Conservation (phyloP, 441 rosid species). For the Biscutella laevigata region DNA sequence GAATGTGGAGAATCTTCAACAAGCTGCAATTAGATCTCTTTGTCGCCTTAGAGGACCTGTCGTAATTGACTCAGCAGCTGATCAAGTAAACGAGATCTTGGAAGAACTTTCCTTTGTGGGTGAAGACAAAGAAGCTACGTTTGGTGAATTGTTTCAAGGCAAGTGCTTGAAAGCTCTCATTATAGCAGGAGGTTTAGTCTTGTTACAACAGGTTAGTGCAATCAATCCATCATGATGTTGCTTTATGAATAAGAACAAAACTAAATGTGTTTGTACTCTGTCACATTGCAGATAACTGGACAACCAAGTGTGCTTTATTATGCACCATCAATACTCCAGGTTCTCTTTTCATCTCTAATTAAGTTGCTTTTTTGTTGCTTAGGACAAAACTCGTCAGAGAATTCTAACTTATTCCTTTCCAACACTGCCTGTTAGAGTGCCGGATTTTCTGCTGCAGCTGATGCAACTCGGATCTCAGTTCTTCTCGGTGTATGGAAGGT, state of each 20-base stretch:
- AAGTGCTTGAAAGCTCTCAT: constrained; percentile 85
- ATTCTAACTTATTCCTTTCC: constrained; percentile 21
- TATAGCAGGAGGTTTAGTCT: constrained; percentile 80
- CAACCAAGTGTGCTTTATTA: constrained; percentile 98
- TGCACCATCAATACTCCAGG: constrained; percentile 89
- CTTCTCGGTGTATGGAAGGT: constrained; percentile 86
- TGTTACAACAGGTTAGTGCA: constrained; percentile 79
- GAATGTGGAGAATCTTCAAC: constrained; percentile 49
- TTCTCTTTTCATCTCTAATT: constrained; percentile 19
- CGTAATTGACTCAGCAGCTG: constrained; percentile 57
- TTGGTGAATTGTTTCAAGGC: constrained; percentile 64
- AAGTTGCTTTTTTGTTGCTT: constrained; percentile 8
- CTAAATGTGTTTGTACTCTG: constrained; percentile 15
- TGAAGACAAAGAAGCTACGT: constrained; percentile 57
- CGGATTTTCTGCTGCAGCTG: constrained; percentile 90
- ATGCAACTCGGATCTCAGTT: constrained; percentile 93
- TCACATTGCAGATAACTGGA: constrained; percentile 73
- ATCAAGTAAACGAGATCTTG: constrained; percentile 70
- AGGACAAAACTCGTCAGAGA: constrained; percentile 1
- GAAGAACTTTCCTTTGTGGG: constrained; percentile 56
- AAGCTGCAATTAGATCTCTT: constrained; percentile 51
- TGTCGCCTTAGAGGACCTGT: constrained; percentile 67
- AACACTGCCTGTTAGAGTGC: constrained; percentile 56
- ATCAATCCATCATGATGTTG: constrained; percentile 2
- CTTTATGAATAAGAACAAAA: not conserved